phyloP scores from a whole-genome alignment of 106 monocot species.

The Apostasia ramifera region DNA sequence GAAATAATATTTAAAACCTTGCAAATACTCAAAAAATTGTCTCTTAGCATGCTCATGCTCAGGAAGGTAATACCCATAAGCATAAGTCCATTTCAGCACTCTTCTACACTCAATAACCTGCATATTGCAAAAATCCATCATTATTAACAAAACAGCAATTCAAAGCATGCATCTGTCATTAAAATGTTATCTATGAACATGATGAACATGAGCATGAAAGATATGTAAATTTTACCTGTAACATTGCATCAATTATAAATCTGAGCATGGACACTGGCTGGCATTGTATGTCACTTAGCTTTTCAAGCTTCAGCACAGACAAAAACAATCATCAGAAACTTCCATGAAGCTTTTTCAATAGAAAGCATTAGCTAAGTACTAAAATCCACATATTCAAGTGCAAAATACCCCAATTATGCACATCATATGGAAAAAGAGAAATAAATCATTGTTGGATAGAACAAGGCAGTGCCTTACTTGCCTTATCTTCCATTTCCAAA shows the following conservation, averaged over 20 bases:
- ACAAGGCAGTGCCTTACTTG: too few relatives aligned
- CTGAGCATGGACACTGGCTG: conserved; percentile 76
- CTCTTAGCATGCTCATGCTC: conserved; percentile 73
- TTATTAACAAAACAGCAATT: background rate
- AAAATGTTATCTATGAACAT: too few relatives aligned
- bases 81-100: conserved; percentile 91
- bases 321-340: background rate
- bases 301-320: conserved; percentile 54
- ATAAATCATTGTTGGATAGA: too few relatives aligned
- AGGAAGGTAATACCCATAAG: conserved; percentile 81
- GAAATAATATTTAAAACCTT: conserved; percentile 38
- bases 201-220: background rate
- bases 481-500: too few relatives aligned
- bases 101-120: conserved; percentile 85
- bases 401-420: too few relatives aligned
- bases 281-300: conserved; percentile 59
- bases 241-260: conserved; percentile 73
- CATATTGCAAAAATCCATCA: conserved; percentile 10
- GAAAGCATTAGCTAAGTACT: too few relatives aligned
- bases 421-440: too few relatives aligned
- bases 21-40: conserved; percentile 84
- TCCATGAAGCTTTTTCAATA: background rate
- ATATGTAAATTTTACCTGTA: conserved; percentile 34
- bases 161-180: too few relatives aligned
- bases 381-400: too few relatives aligned